Percentiles rank a stretch among this genome's conserved stretches.
Evolutionary conservation across 1,284 basidiomycete genomes (phyloP).

Genomic region (Leccinum fallax): DNA sequence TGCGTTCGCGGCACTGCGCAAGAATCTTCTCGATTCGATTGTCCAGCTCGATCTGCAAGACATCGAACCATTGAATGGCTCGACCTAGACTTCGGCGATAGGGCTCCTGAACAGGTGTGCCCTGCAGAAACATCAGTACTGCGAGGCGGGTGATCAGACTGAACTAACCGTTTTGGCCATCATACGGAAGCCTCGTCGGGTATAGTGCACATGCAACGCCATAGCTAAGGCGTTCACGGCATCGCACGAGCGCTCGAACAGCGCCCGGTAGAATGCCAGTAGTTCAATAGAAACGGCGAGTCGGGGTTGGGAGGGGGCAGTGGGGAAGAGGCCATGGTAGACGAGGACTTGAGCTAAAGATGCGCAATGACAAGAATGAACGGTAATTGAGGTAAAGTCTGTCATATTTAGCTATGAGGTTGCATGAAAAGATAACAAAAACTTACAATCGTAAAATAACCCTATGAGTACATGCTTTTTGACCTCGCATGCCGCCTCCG

Average conservation of each 20-base stretch:
- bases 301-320: conserved; percentile 1
- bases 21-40: background rate
- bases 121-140: background rate
- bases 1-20: background rate
- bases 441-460: no score
- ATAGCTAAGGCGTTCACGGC: conserved; percentile 2
- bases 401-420: background rate
- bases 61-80: background rate
- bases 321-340: conserved; percentile 7
- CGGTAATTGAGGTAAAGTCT: background rate
- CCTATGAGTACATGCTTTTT: no score
- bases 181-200: background rate
- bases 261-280: conserved; percentile 6
- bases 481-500: no score
- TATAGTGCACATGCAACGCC: conserved; percentile 4
- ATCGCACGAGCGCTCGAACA: conserved; percentile 8
- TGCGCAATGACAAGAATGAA: conserved; percentile 1
- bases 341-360: background rate
- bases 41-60: background rate
- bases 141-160: background rate
- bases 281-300: conserved; percentile 8
- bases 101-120: background rate
- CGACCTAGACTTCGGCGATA: background rate
- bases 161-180: background rate
- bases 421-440: no score